Base-by-base conservation (phyloP, 805 yeast species). In the Yamadazyma sp. region DNA sequence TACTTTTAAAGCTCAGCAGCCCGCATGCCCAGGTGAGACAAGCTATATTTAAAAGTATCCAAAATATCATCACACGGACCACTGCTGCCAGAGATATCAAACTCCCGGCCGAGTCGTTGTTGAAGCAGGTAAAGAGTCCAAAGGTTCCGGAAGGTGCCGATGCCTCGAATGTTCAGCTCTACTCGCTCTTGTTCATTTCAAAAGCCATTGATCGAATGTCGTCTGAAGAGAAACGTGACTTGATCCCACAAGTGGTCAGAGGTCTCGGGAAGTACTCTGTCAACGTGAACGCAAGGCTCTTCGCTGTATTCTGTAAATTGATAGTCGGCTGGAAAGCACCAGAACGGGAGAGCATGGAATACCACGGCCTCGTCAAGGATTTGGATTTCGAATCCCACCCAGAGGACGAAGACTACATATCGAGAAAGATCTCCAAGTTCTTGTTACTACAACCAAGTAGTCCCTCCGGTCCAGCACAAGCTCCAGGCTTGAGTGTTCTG, bases 1-100 rank as follows among this genome's bases (percentile, higher is more conserved):
- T 91, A 18, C 61, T 91, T 23, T 64, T 90, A 44, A 91, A 91
- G 55, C 69, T 90, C 36, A 76, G 83, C 2, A 88, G 96, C 11
- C 74, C 81, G 3, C 75, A 84, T 55, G 63, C 68, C 0, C 63
- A 74, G 11, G 95, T 85, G 1, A 72, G 93, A 44, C 64, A 73
- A 18, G 81, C 83, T 25, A 81, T 90, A 2, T 66, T 83, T 21
- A 78, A 79, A 45, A 74, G 82, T 8, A 68, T 88, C 25, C 80
- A 80, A 42, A 81, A 85, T 53, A 52, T 87, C 10, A 70, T 84
- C 35, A 79, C 87, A 0, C 70, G 95, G 35, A 62, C 86, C 38
- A 74, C 77, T 37, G 73, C 84, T 1, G 70, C 80, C 14, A 63
- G 68, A 19, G 44, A 57, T 11, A 49, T 87, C n/a, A 64, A 69